Evolutionary conservation across 371 early-diverging fungal species (phyloP).

Genomic region (Mortierella sp.): DNA sequence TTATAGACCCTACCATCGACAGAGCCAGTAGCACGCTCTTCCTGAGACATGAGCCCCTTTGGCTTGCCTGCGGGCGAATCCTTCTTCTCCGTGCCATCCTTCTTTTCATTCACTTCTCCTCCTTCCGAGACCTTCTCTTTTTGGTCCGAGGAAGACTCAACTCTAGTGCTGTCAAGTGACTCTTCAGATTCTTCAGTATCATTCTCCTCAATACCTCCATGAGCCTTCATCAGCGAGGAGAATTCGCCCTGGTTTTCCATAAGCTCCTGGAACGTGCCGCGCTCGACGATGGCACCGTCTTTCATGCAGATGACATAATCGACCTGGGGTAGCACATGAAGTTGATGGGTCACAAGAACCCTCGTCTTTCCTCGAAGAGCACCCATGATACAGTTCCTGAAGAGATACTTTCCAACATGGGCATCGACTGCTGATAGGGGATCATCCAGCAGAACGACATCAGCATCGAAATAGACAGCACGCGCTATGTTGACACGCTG

Average conservation of each 20-base stretch:
- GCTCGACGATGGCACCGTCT: conserved; percentile 68
- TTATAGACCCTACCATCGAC: conserved; percentile 52
- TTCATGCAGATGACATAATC: conserved; percentile 69
- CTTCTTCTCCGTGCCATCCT: conserved; percentile 16
- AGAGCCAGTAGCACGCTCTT: conserved; percentile 56
- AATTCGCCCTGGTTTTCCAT: conserved; percentile 62
- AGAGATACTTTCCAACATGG: conserved; percentile 63
- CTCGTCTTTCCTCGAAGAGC: conserved; percentile 56
- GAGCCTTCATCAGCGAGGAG: conserved; percentile 58
- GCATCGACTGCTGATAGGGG: conserved; percentile 88
- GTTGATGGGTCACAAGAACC: conserved; percentile 59
- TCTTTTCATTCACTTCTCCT: conserved; percentile 2
- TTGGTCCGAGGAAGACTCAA: conserved; percentile 12
- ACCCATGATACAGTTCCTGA: conserved; percentile 58
- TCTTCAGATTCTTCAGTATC: conserved; percentile 19
- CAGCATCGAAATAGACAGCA: conserved; percentile 63
- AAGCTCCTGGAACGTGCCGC: conserved; percentile 65
- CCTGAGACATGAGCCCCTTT: conserved; percentile 53
- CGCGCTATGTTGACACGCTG: conserved; percentile 69
- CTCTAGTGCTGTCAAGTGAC: conserved; percentile 2
- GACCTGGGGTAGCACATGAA: conserved; percentile 59
- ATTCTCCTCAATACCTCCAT: conserved; percentile 60
- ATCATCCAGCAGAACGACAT: conserved; percentile 78
- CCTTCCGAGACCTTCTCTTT: conserved; percentile 12
- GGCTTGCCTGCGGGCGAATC: conserved; percentile 19